Percentiles rank a stretch among this genome's conserved stretches.
These are phyloP conservation scores for Podaxis sp. DNA, from an alignment of 768 basidiomycete species.

Conservation along the genomic window DNA sequence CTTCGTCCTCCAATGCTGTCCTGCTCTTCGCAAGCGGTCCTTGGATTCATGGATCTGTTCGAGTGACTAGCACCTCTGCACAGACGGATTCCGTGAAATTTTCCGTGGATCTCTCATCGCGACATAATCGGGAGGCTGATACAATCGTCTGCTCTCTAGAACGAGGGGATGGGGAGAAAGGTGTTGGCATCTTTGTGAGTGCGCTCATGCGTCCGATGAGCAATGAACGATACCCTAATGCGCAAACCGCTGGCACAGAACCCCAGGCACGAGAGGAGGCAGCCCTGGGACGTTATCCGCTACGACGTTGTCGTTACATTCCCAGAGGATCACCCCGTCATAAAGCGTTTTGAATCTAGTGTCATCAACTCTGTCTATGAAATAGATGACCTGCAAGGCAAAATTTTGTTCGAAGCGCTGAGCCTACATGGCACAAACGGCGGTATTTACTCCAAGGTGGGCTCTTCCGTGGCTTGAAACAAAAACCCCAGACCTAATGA, in stretches of 20 bases:
- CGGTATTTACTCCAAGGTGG: constrained; percentile 1
- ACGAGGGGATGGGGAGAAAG: constrained; percentile 6
- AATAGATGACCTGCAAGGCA: constrained; percentile 7
- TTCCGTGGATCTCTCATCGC: neutral
- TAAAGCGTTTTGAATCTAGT: constrained; percentile 7
- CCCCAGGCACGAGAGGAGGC: neutral
- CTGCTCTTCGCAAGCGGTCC: neutral
- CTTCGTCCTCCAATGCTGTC: constrained; percentile 3
- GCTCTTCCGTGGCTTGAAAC: neutral
- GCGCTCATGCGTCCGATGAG: neutral
- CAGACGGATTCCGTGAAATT: neutral
- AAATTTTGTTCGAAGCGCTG: constrained; percentile 3
- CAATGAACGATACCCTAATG: neutral
- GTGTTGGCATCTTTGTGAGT: constrained; percentile 14
- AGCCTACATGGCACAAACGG: constrained; percentile 9
- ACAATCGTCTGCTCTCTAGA: constrained; percentile 9
- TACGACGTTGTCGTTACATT: constrained; percentile 10
- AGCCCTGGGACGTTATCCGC: neutral
- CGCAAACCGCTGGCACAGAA: neutral
- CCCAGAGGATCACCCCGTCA: constrained; percentile 7
- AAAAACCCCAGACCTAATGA: neutral
- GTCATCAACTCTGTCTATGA: constrained; percentile 1
- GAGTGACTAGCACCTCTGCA: neutral
- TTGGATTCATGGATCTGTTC: constrained; percentile 3
- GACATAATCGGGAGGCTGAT: neutral